Conservation (phyloP, 441 rosid genomes). For the Melastoma candidum region DNA sequence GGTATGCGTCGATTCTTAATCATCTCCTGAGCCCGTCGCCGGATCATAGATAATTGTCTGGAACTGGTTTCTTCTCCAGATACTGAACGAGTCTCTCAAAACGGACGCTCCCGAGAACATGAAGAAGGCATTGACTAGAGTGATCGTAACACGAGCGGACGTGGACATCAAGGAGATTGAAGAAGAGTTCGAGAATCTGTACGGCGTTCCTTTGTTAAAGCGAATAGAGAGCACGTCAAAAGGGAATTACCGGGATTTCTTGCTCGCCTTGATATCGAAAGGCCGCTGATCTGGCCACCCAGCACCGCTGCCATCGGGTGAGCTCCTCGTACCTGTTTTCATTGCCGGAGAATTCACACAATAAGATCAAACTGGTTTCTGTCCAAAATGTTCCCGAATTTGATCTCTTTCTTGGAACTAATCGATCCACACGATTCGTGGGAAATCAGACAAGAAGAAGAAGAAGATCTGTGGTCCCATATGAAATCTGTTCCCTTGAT, state of each 20-base stretch:
- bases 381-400: no score
- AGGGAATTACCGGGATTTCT: constrained; percentile 71
- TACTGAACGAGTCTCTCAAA: constrained; percentile 51
- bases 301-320: no score
- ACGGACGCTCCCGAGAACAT: constrained; percentile 36
- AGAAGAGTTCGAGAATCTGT: constrained; percentile 32
- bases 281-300: constrained; percentile 13
- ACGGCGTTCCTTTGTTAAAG: constrained; percentile 37
- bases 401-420: no score
- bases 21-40: no score
- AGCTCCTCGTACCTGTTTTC: no score
- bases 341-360: no score
- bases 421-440: no score
- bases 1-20: constrained; percentile 19
- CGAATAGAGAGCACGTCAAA: constrained; percentile 42
- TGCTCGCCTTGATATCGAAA: constrained; percentile 43
- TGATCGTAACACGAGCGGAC: constrained; percentile 60
- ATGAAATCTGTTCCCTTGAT: no score
- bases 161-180: constrained; percentile 45
- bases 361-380: no score
- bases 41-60: no score
- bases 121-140: constrained; percentile 63
- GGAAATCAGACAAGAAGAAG: no score
- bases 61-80: constrained; percentile 25
- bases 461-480: no score